Conservation (phyloP, 208 protist species). For the Leishmania martiniquensis region DNA sequence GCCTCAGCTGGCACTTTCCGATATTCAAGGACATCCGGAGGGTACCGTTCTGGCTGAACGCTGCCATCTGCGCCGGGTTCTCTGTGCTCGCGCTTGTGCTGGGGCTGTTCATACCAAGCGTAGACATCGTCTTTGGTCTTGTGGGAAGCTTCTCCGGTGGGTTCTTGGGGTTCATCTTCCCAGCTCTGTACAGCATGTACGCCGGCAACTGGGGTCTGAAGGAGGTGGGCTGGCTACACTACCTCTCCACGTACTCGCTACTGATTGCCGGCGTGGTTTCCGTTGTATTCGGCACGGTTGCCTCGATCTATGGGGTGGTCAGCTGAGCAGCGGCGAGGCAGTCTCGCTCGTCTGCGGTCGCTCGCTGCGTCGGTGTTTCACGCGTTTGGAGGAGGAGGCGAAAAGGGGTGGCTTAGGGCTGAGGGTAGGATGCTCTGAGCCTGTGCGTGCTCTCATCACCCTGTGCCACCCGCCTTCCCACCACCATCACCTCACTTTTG, state of each 20-base stretch:
- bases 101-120: conserved; percentile 69
- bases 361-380: neutral
- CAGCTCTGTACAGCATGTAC: conserved; percentile 88
- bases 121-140: conserved; percentile 83
- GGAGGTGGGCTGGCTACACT: conserved; percentile 72
- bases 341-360: neutral
- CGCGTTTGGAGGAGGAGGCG: neutral
- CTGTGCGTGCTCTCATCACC: neutral
- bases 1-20: conserved; percentile 50
- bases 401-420: neutral
- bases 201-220: conserved; percentile 55
- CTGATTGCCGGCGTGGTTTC: conserved; percentile 74
- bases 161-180: conserved; percentile 84
- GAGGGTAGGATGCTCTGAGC: neutral
- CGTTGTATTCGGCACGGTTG: conserved; percentile 70
- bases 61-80: conserved; percentile 58
- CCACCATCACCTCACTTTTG: neutral
- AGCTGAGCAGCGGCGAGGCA: neutral
- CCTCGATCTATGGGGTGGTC: conserved; percentile 48
- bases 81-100: conserved; percentile 68
- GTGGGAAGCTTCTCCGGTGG: conserved; percentile 78
- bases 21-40: conserved; percentile 49
- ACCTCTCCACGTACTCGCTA: conserved; percentile 71
- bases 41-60: conserved; percentile 64
- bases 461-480: neutral